Evolutionary conservation across 106 monocot species (phyloP), one percentile per base, ranked within the genome.

Genomic region (Acorus calamus): DNA sequence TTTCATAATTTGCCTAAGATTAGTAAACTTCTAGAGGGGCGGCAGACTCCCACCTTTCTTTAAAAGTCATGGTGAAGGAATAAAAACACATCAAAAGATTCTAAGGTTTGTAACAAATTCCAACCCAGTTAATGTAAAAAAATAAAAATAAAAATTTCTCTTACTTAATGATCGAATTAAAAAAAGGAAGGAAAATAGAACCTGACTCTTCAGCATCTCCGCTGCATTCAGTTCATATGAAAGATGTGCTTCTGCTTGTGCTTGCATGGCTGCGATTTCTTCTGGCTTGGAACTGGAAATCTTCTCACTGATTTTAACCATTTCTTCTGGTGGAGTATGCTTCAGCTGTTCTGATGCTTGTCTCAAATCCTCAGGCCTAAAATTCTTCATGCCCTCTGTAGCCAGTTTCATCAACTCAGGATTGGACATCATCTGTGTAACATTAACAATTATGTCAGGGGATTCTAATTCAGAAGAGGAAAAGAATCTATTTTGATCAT

Each of bases 371-470:
- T 88, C 88, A 60, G 91, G 76, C 43, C 67, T 76, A 78, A 92
- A 43, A 67, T 83, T 91, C 62, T 83, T 85, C 88, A 98, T 88
- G 72, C 85, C 86, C 68, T 92, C 98, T 48, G 85, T 77, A 52
- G 98, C 98, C 9, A 92, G 14, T 66, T 61, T 98, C 64, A 98
- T 41, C 12, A 98, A 67, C 11, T 92, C 85, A 2, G 98, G 98
- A 72, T 98, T 98, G 2, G 98, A 88, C 80, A 92, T 76, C 83
- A 98, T 81, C 98, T 98, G 88, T 52, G 80, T 42, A 66, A 64
- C 73, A 46, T 28, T 28, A 28, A 28, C 28, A 28, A 28, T 28
- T 28, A 28, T 28, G 28, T 28, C 28, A 28, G 28, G 28, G 28
- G 28, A 28, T 28, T 28, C 28, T 28, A 28, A 28, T 28, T 28